Evolutionary conservation across 768 basidiomycete species (phyloP), one percentile per base, ranked within the genome.

Genomic region (Boletus rufocinnamomeus): DNA sequence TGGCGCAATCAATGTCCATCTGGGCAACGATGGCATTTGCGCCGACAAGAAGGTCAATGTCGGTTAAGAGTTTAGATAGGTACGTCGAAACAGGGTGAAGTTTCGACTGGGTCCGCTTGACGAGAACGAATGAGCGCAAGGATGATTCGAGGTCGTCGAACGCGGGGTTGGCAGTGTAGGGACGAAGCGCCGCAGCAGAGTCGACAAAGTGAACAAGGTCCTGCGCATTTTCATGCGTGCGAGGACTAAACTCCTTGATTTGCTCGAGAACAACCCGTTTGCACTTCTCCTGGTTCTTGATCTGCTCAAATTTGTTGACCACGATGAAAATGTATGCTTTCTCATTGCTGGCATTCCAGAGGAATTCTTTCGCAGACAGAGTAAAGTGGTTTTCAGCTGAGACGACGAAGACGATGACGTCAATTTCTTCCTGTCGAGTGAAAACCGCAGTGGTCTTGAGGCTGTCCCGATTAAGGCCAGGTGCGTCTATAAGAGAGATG

Each of bases 311-410:
- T 73, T 95, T 94, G 83, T 99, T 99, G 72, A 98, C 96, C 54
- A 98, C 97, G 70, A 98, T 90, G 79, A 99, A 99, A 50, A 99
- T 78, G 71, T 95, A 96, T 0, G 96, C 94, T 79, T 98, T 98
- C 77, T 99, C 97, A 66, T 93, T 89, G 77, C 90, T 91, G 2
- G 96, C 95, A 66, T 86, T 93, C 79, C 79, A 83, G 48, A 99
- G 82, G 81, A 99, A 98, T 72, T 98, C 95, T 71, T 89, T 92
- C 16, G 94, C 90, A 5, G 94, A 96, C 21, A 95, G 82, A 0
- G 97, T 99, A 73, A 99, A 96, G 79, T 98, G 96, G 74, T 99
- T 98, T 77, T 97, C 95, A 4, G 97, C 94, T 1, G 92, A 94
- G 50, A 97, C 95, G 64, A 98, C 95, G 72, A 98, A 99, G 56